Evolutionary conservation across 768 basidiomycete species (phyloP).

Genomic region (Cantharellus anzutake): DNA sequence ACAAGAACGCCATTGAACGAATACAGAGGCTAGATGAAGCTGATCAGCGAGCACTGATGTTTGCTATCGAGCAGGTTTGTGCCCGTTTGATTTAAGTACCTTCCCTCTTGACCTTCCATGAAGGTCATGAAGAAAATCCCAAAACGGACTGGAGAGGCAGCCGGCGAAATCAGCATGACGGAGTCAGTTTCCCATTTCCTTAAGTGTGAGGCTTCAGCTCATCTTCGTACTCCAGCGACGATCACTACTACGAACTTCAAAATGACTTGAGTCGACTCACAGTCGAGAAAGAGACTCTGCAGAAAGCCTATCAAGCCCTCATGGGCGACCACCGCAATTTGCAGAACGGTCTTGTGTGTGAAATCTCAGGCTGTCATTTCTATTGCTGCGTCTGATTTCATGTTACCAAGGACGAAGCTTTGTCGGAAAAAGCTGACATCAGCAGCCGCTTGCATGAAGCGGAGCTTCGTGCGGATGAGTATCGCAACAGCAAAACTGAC

Average conservation of each 20-base stretch:
- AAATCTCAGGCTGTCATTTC: neutral
- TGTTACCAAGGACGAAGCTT: conserved; percentile 37
- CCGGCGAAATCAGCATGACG: conserved; percentile 48
- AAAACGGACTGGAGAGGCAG: neutral
- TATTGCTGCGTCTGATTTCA: neutral
- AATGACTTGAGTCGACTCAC: conserved; percentile 58
- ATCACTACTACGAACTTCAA: conserved; percentile 76
- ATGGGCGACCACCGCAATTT: conserved; percentile 56
- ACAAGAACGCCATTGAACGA: conserved; percentile 73
- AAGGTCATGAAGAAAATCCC: neutral
- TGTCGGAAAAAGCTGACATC: conserved; percentile 64
- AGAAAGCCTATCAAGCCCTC: conserved; percentile 60
- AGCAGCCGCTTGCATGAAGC: conserved; percentile 39
- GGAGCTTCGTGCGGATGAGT: conserved; percentile 37
- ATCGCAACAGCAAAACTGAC: conserved; percentile 52
- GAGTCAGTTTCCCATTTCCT: conserved; percentile 28
- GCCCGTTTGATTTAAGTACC: neutral
- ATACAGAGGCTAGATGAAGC: conserved; percentile 69
- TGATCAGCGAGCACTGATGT: conserved; percentile 83
- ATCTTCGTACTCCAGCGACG: conserved; percentile 35
- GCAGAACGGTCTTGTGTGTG: conserved; percentile 36
- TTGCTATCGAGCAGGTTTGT: conserved; percentile 76
- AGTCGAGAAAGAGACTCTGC: conserved; percentile 70
- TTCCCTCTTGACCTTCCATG: conserved; percentile 53
- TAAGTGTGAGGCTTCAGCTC: conserved; percentile 4